phyloP scores from a whole-genome alignment of 768 basidiomycete genomes.

The Leccinum variicolor region DNA sequence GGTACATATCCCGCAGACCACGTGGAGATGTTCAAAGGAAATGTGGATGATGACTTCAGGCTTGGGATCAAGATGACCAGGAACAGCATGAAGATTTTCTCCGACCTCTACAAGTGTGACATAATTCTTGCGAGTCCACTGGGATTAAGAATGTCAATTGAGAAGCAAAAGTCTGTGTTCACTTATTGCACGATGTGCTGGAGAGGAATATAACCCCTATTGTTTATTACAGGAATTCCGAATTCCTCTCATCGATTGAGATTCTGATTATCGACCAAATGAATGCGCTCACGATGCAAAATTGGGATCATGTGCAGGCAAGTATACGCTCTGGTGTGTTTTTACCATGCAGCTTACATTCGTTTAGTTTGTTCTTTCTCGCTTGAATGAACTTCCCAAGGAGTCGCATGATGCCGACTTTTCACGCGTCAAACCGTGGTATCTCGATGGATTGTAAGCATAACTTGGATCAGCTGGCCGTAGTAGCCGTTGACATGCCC shows the following conservation, averaged over 20 bases:
- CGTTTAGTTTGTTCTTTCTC: conserved; percentile 74
- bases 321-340: conserved; percentile 7
- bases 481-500: conserved; percentile 84
- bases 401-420: conserved; percentile 94
- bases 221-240: conserved; percentile 57
- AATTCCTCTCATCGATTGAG: conserved; percentile 93
- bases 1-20: conserved; percentile 87
- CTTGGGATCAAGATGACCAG: conserved; percentile 90
- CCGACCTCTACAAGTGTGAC: conserved; percentile 89
- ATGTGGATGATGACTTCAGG: conserved; percentile 93
- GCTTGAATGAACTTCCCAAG: conserved; percentile 86
- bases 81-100: conserved; percentile 89
- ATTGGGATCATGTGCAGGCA: conserved; percentile 98
- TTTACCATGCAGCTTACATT: not conserved
- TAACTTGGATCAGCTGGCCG: conserved; percentile 32
- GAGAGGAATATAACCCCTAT: not conserved
- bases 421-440: conserved; percentile 97
- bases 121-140: conserved; percentile 92
- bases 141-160: conserved; percentile 85
- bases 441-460: conserved; percentile 88
- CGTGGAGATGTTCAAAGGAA: conserved; percentile 92
- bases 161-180: conserved; percentile 83
- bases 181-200: not conserved
- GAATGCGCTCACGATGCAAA: conserved; percentile 95
- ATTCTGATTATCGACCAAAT: conserved; percentile 87